These are phyloP conservation scores for Blastocystis sp. DNA, from an alignment of 352 stramenopile genomes.

Conservation along the genomic window DNA sequence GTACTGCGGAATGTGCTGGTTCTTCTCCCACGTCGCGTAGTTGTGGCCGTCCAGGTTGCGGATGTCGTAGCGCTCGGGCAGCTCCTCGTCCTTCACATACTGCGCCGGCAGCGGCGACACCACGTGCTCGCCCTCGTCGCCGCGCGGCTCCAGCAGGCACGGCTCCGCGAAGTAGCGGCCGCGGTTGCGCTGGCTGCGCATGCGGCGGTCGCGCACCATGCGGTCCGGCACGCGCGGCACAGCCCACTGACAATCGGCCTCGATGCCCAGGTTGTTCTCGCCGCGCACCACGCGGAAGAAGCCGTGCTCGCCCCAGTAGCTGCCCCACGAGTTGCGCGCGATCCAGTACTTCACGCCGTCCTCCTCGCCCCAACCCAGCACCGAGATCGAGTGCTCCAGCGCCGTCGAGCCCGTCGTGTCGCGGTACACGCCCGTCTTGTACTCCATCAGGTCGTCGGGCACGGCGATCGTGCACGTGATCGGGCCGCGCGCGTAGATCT, in stretches of 20 bases:
- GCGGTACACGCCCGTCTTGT: conserved; percentile 87
- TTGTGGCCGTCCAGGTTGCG: conserved; percentile 86
- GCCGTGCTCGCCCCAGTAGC: conserved; percentile 89
- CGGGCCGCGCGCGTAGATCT: conserved; percentile 89
- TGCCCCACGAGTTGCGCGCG: conserved; percentile 88
- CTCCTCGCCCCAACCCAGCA: conserved; percentile 89
- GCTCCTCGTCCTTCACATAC: conserved; percentile 77
- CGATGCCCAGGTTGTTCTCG: conserved; percentile 86
- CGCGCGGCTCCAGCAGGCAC: conserved; percentile 81
- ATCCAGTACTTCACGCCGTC: conserved; percentile 86
- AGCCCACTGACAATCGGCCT: conserved; percentile 86
- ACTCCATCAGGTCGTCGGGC: conserved; percentile 77
- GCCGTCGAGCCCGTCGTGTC: conserved; percentile 80
- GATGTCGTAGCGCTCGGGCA: conserved; percentile 89
- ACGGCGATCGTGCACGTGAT: conserved; percentile 81
- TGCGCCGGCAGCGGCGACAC: conserved; percentile 76
- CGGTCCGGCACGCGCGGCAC: conserved; percentile 74
- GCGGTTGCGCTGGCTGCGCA: conserved; percentile 78
- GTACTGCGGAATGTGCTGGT: conserved; percentile 94
- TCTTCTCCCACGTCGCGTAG: conserved; percentile 92
- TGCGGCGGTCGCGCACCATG: conserved; percentile 47
- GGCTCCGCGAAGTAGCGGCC: conserved; percentile 80
- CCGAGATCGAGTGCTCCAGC: conserved; percentile 86
- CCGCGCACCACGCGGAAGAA: conserved; percentile 88
- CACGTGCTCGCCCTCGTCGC: not conserved